phyloP scores from a whole-genome alignment of 768 basidiomycete species.

The Phanerochaete carnosa region DNA sequence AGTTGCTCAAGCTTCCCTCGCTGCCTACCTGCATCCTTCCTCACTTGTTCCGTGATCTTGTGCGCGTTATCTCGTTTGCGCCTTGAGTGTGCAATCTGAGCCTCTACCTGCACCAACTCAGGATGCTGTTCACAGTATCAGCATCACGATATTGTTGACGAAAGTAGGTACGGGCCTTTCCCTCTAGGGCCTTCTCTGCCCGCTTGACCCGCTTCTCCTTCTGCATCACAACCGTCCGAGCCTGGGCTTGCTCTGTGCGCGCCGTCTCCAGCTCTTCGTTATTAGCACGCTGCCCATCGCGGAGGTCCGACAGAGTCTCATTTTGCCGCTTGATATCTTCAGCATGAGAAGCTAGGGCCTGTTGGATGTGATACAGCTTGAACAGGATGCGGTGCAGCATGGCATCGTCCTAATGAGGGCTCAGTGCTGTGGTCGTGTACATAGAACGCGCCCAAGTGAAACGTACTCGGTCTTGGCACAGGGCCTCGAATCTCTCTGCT shows the following conservation, averaged over 20 bases:
- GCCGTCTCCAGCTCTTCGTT: slow-evolving; percentile 73
- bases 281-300: slow-evolving; percentile 64
- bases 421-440: background rate
- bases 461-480: slow-evolving; percentile 72
- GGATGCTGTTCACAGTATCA: slow-evolving; percentile 59
- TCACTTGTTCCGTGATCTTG: slow-evolving; percentile 59
- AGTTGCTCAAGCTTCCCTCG: slow-evolving; percentile 50
- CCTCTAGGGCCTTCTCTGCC: slow-evolving; percentile 85
- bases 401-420: slow-evolving; percentile 61
- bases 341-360: slow-evolving; percentile 69
- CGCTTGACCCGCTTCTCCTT: slow-evolving; percentile 88
- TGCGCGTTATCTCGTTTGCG: slow-evolving; percentile 74
- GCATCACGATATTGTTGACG: background rate
- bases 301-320: slow-evolving; percentile 61
- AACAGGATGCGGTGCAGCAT: slow-evolving; percentile 81
- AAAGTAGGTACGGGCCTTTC: slow-evolving; percentile 56
- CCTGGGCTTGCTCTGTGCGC: slow-evolving; percentile 76
- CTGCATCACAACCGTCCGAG: slow-evolving; percentile 70
- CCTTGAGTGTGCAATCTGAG: slow-evolving; percentile 82
- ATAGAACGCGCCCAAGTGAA: background rate
- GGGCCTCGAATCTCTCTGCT: slow-evolving; percentile 79
- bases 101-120: slow-evolving; percentile 77
- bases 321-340: slow-evolving; percentile 70
- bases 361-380: slow-evolving; percentile 87
- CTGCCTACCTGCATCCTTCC: slow-evolving; percentile 53